phyloP scores from a whole-genome alignment of 306 rosid genomes.

The Prunus davidiana region DNA sequence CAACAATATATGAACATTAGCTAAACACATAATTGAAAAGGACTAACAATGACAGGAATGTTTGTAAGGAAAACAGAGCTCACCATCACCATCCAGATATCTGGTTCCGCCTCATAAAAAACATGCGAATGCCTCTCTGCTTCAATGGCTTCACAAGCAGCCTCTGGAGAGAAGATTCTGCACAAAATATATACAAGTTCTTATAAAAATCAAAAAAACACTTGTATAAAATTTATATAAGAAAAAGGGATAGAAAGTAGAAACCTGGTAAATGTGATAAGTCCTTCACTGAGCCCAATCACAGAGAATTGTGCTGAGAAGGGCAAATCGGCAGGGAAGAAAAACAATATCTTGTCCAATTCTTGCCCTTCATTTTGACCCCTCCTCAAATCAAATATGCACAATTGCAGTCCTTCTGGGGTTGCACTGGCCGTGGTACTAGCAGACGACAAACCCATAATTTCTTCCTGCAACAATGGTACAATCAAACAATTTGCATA shows the following conservation, averaged over 20 bases:
- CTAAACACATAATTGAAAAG: not conserved
- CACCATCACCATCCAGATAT: slow-evolving; percentile 96
- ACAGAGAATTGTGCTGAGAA: slow-evolving; percentile 82
- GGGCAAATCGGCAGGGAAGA: slow-evolving; percentile 80
- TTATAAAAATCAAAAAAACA: not conserved
- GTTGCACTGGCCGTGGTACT: slow-evolving; percentile 25
- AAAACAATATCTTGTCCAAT: slow-evolving; percentile 86
- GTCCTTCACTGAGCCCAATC: slow-evolving; percentile 96
- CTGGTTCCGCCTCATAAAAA: slow-evolving; percentile 79
- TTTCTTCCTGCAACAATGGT: not conserved
- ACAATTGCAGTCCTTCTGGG: slow-evolving; percentile 57
- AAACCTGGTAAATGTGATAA: slow-evolving; percentile 91
- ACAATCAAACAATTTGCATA: not conserved
- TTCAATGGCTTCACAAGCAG: slow-evolving; percentile 84
- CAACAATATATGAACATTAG: not conserved
- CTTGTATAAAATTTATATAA: not conserved
- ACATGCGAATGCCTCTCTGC: slow-evolving; percentile 86
- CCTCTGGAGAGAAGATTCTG: slow-evolving; percentile 93
- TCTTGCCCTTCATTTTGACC: slow-evolving; percentile 97
- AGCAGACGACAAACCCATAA: slow-evolving; percentile 74
- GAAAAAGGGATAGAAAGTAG: not conserved
- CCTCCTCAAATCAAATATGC: slow-evolving; percentile 84
- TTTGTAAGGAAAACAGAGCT: slow-evolving; percentile 1
- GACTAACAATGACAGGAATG: not conserved
- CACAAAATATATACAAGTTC: not conserved